Conservation (phyloP, 768 basidiomycete genomes). For the Tulasnella sp. region DNA sequence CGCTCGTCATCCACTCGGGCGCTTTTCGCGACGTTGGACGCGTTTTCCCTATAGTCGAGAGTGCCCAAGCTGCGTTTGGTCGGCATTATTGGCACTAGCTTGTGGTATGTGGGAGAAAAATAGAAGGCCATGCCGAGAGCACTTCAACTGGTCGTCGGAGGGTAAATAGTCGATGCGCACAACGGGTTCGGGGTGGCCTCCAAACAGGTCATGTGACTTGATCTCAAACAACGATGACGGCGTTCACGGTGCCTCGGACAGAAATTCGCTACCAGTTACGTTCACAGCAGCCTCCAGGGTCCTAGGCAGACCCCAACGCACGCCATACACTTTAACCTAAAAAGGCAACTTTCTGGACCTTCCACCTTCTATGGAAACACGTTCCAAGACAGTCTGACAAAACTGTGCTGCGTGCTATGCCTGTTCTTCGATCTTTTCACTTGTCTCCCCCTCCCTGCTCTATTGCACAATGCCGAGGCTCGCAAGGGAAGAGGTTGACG, state of each 20-base stretch:
- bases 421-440: no score
- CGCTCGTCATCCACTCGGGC: constrained; percentile 15
- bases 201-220: no score
- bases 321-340: background rate
- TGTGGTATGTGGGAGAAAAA: background rate
- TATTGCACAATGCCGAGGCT: background rate
- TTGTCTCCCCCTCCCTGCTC: no score
- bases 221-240: no score
- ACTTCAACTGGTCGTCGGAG: background rate
- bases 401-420: no score
- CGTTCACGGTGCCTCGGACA: background rate
- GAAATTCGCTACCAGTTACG: background rate
- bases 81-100: constrained; percentile 28
- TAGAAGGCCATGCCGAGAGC: background rate
- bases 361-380: background rate
- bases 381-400: no score
- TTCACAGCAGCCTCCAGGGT: background rate
- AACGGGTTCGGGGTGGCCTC: no score
- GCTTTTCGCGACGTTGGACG: constrained; percentile 3
- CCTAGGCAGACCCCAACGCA: background rate
- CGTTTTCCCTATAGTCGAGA: constrained; percentile 20
- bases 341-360: background rate
- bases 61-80: constrained; percentile 40
- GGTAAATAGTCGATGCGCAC: no score
- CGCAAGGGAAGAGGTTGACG: background rate